Evolutionary conservation across 495 filamentous ascomycete genomes (phyloP).

Genomic region (Amorphotheca resinae): DNA sequence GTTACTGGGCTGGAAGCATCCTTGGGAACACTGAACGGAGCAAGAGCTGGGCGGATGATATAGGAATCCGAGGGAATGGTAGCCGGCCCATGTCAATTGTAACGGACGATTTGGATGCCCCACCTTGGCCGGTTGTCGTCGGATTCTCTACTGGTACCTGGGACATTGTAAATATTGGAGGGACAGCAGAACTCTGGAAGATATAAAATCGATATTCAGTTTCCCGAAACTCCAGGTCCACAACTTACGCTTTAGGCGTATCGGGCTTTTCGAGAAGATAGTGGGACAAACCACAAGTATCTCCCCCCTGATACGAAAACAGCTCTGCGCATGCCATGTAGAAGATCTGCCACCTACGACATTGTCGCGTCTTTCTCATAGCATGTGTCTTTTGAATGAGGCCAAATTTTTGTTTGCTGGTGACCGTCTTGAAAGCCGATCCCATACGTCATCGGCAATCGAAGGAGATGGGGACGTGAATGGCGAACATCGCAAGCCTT

Average conservation of each 20-base stretch:
- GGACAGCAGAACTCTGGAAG: neutral
- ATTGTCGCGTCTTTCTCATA: conserved; percentile 37
- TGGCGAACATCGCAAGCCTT: conserved; percentile 47
- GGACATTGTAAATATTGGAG: conserved; percentile 6
- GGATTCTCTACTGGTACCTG: neutral
- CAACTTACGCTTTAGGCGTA: conserved; percentile 3
- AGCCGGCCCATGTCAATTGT: neutral
- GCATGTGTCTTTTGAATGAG: conserved; percentile 46
- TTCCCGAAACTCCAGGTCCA: conserved; percentile 1
- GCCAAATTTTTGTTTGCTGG: conserved; percentile 44
- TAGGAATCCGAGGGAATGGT: neutral
- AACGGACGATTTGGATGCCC: neutral
- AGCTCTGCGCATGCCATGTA: conserved; percentile 57
- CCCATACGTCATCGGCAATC: conserved; percentile 27
- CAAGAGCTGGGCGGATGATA: neutral
- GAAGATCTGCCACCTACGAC: conserved; percentile 58
- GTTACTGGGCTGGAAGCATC: conserved; percentile 88
- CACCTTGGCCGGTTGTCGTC: neutral
- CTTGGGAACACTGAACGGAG: conserved; percentile 82
- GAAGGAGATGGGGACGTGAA: neutral
- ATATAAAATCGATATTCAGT: neutral
- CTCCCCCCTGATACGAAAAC: conserved; percentile 46
- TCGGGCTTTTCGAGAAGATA: conserved; percentile 45
- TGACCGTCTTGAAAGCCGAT: conserved; percentile 44
- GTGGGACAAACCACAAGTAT: conserved; percentile 51